Percentiles rank a stretch among this genome's conserved stretches.
These are phyloP conservation scores for Prosopis cineraria DNA, from an alignment of 306 rosid species.

Conservation along the genomic window DNA sequence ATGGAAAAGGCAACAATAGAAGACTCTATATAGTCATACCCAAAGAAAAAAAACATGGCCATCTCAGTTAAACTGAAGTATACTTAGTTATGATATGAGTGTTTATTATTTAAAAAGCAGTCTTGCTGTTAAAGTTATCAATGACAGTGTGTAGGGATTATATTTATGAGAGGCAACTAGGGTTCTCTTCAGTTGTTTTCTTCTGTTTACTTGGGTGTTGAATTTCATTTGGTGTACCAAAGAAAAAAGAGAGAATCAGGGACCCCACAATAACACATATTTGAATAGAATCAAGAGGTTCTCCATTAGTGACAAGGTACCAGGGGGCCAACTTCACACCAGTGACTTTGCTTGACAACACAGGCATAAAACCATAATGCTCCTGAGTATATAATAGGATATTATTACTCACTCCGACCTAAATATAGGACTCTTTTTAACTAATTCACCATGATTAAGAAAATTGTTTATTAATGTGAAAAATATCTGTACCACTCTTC, in stretches of 20 bases:
- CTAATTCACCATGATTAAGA: background rate
- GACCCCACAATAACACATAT: background rate
- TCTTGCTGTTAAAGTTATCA: background rate
- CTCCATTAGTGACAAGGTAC: background rate
- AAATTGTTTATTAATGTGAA: background rate
- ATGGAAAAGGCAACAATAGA: background rate
- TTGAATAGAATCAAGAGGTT: background rate
- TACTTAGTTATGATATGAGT: background rate
- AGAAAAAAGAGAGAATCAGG: background rate
- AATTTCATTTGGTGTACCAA: background rate
- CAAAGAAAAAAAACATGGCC: background rate
- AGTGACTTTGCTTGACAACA: background rate
- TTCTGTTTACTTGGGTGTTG: background rate
- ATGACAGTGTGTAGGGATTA: background rate
- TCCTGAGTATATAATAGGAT: background rate
- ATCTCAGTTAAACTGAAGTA: background rate
- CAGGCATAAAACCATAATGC: background rate
- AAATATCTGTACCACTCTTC: background rate
- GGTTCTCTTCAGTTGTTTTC: background rate
- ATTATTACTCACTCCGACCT: background rate
- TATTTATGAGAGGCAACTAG: background rate
- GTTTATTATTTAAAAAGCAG: background rate
- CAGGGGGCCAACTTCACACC: background rate
- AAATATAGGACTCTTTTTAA: background rate
- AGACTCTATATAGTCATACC: background rate